Evolutionary conservation across 2,329 filamentous ascomycete genomes (phyloP).

Genomic region (Cyphellophora europaea): DNA sequence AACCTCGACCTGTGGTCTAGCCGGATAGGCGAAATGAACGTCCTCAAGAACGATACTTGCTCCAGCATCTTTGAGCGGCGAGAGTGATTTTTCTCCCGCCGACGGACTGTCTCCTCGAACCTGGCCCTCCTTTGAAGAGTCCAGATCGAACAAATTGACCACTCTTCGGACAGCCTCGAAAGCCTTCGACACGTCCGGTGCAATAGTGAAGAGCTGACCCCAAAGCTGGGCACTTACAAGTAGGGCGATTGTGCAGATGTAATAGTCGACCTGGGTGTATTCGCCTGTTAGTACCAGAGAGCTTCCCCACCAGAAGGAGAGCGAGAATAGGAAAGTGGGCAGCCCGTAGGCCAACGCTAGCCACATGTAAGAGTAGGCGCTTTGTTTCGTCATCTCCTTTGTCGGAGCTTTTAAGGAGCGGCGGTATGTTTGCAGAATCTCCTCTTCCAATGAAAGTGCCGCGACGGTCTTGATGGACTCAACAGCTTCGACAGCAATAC

Average conservation of each 20-base stretch:
- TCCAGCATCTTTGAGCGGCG: slow-evolving; percentile 36
- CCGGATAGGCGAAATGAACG: slow-evolving; percentile 89
- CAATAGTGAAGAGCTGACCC: slow-evolving; percentile 25
- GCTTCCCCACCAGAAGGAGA: slow-evolving; percentile 67
- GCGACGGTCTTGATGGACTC: slow-evolving; percentile 44
- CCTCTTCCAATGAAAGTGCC: slow-evolving; percentile 41
- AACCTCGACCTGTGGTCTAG: slow-evolving; percentile 56
- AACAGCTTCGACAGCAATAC: slow-evolving; percentile 43
- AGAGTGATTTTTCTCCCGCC: neutral
- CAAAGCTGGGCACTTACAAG: slow-evolving; percentile 27
- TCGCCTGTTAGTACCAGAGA: slow-evolving; percentile 56
- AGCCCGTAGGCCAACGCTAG: slow-evolving; percentile 34
- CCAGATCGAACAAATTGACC: slow-evolving; percentile 48
- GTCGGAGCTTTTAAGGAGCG: slow-evolving; percentile 37
- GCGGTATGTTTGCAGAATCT: slow-evolving; percentile 36
- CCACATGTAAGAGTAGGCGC: slow-evolving; percentile 36
- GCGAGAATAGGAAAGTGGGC: slow-evolving; percentile 23
- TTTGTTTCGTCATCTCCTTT: slow-evolving; percentile 40
- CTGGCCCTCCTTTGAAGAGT: slow-evolving; percentile 63
- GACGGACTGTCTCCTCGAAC: slow-evolving; percentile 23
- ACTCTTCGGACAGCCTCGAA: slow-evolving; percentile 71
- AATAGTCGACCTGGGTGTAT: slow-evolving; percentile 65
- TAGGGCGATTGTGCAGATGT: slow-evolving; percentile 33
- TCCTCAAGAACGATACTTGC: slow-evolving; percentile 70
- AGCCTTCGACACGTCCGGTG: slow-evolving; percentile 65